Evolutionary conservation across 202 grass and related monocot species (phyloP), one percentile per base, ranked within the genome.

Genomic region (Panicum virgatum): DNA sequence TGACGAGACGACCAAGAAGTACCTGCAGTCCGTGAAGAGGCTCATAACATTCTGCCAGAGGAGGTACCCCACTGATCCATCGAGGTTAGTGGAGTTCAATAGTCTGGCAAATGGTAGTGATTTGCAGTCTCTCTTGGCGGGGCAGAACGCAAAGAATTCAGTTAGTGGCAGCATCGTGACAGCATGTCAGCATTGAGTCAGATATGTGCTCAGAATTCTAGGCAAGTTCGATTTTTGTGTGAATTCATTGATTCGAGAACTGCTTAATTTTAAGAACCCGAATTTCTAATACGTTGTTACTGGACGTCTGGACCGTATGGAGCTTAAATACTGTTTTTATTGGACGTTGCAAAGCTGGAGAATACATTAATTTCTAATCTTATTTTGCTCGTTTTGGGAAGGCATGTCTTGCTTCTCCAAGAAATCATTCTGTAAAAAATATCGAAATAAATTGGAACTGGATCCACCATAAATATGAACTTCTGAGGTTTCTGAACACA

Each of bases 71-170:
- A 88, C 94, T 0, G 63, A 92, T 50, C 91, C 87, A 3, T 97
- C 94, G 3, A 92, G 80, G 52, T 97, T 85, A 0, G 87, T 94
- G 0, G 91, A 94, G 60, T 94, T 97, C 82, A 94, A 92, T 77
- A 94, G 91, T 74, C 67, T 94, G 14, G 85, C 94, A 42, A 97
- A 90, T 6, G 91, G 94, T 1, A 92, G 91, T n/a, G 89, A 94
- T 72, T 87, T 92, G 19, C 87, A 88, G 42, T 82, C 89, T 1
- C 89, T 94, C 44, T 60, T 97, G 15, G 66, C 82, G 12, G 89
- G 86, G 72, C 71, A 89, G 75, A 86, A 66, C 18, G 60, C 26
- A 0, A 86, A 48, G 39, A 79, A 72, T 34, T 62, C 80, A 13
- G 14, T 68, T 92, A 12, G 80, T 94, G 19, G 75, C 87, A 20